A percentile compares a stretch with the other conserved stretches of the same genome.
Evolutionary conservation across 768 basidiomycete species (phyloP).

Genomic region (Tricholoma hemisulphureum): DNA sequence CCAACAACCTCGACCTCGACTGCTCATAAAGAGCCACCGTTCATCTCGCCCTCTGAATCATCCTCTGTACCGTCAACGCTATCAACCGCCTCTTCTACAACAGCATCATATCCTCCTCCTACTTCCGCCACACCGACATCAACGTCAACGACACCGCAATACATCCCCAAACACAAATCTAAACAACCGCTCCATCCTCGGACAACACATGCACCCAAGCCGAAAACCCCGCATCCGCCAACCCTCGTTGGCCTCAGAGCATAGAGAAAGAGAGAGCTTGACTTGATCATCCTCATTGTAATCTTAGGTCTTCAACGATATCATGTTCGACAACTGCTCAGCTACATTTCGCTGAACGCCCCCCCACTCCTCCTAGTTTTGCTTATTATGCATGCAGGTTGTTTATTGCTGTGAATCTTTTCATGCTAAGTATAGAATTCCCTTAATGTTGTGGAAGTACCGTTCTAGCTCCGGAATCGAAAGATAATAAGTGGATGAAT

Average conservation of each 20-base stretch:
- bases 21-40: background rate
- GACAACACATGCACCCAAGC: constrained; percentile 19
- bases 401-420: background rate
- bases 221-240: constrained; percentile 20
- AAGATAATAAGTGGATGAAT: too few relatives aligned
- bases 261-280: constrained; percentile 15
- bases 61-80: background rate
- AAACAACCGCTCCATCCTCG: constrained; percentile 8
- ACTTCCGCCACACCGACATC: constrained; percentile 5
- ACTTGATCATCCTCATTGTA: constrained; percentile 4
- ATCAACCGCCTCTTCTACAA: constrained; percentile 5
- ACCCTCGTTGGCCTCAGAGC: constrained; percentile 29
- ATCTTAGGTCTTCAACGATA: constrained; percentile 12
- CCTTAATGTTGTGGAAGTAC: background rate
- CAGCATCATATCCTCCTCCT: background rate
- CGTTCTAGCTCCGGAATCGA: background rate
- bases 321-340: background rate
- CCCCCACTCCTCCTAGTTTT: background rate
- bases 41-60: background rate
- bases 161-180: constrained; percentile 21
- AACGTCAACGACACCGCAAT: constrained; percentile 11
- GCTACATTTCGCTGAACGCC: background rate
- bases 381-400: background rate
- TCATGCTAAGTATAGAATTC: background rate
- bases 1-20: background rate